Conservation (phyloP, 2,329 filamentous ascomycete genomes). For the Colletotrichum sp. region DNA sequence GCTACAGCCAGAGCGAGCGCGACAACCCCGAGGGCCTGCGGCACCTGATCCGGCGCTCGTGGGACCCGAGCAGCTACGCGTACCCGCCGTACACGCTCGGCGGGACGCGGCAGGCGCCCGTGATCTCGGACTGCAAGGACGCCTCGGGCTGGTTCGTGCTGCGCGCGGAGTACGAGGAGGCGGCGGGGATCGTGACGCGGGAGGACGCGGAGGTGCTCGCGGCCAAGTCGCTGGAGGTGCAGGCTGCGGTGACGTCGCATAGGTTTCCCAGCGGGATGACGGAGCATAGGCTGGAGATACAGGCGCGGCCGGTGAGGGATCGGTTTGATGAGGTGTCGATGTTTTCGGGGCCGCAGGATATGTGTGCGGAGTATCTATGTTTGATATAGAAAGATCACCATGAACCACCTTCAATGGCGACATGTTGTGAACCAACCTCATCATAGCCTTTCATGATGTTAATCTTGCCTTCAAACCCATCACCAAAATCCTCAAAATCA, state of each 20-base stretch:
- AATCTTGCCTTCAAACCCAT: fast-evolving
- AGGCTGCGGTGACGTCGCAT: background rate
- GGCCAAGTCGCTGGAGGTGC: background rate
- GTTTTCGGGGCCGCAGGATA: background rate
- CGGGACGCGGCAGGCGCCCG: background rate
- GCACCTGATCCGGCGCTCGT: background rate
- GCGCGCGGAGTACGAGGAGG: background rate
- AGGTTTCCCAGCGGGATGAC: background rate
- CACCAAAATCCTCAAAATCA: background rate
- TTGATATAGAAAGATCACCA: background rate
- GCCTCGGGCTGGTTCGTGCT: background rate
- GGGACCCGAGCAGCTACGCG: background rate
- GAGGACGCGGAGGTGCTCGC: background rate
- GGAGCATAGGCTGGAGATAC: background rate
- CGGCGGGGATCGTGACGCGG: background rate
- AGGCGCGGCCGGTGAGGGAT: background rate
- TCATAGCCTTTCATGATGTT: background rate
- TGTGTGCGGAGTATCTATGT: background rate
- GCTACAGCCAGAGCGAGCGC: background rate
- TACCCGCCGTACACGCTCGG: background rate
- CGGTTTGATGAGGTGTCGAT: background rate
- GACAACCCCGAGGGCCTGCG: background rate
- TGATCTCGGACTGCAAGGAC: background rate
- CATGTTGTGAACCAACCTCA: background rate
- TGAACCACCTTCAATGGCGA: background rate